Conservation (phyloP, 108 stramenopile genomes). For the Cyclotella choctawhatcheeana region DNA sequence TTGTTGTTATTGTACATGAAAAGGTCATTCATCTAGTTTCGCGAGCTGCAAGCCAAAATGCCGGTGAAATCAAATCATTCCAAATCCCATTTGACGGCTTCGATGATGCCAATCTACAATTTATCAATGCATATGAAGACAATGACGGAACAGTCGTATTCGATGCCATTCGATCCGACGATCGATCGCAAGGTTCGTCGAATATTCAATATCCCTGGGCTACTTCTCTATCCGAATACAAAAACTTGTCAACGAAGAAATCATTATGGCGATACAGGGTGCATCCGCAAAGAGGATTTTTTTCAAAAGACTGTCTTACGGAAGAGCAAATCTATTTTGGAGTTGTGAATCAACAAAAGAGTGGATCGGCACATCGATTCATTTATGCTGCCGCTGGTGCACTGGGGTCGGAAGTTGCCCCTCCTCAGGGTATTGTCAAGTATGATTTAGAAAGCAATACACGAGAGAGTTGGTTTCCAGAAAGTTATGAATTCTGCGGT, state of each 20-base stretch:
- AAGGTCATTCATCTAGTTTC: constrained; percentile 72
- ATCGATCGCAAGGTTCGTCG: constrained; percentile 9
- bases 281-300: constrained; percentile 45
- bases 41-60: constrained; percentile 51
- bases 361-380: constrained; percentile 63
- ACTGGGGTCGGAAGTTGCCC: constrained; percentile 59
- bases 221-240: constrained; percentile 59
- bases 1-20: too few species aligned
- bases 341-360: constrained; percentile 62
- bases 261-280: constrained; percentile 79
- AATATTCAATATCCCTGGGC: constrained; percentile 74
- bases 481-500: constrained; percentile 80
- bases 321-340: constrained; percentile 82
- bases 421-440: constrained; percentile 83
- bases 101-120: constrained; percentile 73
- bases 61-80: constrained; percentile 47
- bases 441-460: constrained; percentile 59
- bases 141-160: constrained; percentile 64
- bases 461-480: constrained; percentile 74
- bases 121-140: constrained; percentile 83
- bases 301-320: constrained; percentile 63
- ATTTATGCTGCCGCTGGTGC: constrained; percentile 77
- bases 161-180: constrained; percentile 79
- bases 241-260: constrained; percentile 51
- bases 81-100: constrained; percentile 74